These are phyloP conservation scores for Warburgia ugandensis DNA, from an alignment of 164 flowering plant genomes.

Conservation along the genomic window DNA sequence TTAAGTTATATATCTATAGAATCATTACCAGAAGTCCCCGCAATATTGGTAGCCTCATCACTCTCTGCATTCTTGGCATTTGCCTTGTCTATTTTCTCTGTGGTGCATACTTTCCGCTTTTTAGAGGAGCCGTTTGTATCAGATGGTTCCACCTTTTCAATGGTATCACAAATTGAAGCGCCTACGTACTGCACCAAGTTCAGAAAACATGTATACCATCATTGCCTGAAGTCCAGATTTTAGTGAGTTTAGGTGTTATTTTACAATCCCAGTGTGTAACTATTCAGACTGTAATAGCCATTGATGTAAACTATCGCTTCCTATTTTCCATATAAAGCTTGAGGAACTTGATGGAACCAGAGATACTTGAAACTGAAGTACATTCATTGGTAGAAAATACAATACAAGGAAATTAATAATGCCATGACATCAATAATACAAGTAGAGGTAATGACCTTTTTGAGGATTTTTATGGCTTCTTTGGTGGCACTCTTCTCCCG, in stretches of 20 bases:
- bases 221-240: too few species aligned
- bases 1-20: background rate
- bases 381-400: background rate
- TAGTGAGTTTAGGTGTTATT: too few species aligned
- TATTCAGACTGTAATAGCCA: too few species aligned
- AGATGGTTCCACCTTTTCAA: conserved; percentile 17
- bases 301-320: too few species aligned
- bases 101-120: conserved; percentile 40
- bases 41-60: conserved; percentile 1
- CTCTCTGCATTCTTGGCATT: conserved; percentile 9
- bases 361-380: too few species aligned
- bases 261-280: too few species aligned
- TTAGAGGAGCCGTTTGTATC: conserved; percentile 27
- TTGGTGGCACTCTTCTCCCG: conserved; percentile 96
- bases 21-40: conserved; percentile 15
- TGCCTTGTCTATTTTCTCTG: conserved; percentile 20
- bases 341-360: too few species aligned
- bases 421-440: background rate
- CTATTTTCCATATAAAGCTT: too few species aligned
- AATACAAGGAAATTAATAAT: background rate
- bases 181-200: conserved; percentile 34
- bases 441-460: conserved; percentile 33
- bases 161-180: conserved; percentile 15
- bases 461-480: conserved; percentile 75
- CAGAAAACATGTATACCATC: background rate